phyloP scores from a whole-genome alignment of 257 asterid species.

The Solanum ossicruentum region DNA sequence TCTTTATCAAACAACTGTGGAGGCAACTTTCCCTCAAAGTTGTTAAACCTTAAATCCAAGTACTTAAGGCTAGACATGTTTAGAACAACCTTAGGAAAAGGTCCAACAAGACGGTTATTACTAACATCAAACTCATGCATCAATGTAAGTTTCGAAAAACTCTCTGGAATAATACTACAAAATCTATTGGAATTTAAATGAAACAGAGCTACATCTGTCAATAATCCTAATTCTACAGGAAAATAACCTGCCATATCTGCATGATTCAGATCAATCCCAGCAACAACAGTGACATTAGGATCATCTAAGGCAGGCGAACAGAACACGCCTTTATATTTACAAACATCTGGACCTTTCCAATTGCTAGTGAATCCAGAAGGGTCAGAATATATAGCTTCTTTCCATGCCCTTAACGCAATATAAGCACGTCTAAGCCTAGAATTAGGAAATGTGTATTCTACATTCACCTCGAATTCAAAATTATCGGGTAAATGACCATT shows the following conservation, averaged over 20 bases:
- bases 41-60: constrained; percentile 25
- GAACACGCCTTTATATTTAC: constrained; percentile 19
- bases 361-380: constrained; percentile 15
- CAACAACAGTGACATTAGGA: constrained; percentile 6
- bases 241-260: constrained; percentile 26
- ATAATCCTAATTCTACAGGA: constrained; percentile 24
- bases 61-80: constrained; percentile 9
- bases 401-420: constrained; percentile 25
- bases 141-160: constrained; percentile 6
- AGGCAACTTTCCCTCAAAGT: constrained; percentile 18
- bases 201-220: constrained; percentile 15
- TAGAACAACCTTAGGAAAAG: constrained; percentile 14
- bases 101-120: constrained; percentile 18
- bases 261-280: constrained; percentile 26
- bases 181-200: constrained; percentile 29
- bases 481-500: constrained; percentile 1
- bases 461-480: not conserved
- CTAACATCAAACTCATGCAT: constrained; percentile 21
- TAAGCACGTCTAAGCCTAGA: constrained; percentile 17
- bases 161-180: constrained; percentile 21
- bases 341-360: constrained; percentile 34
- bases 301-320: constrained; percentile 16
- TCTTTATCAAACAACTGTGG: constrained; percentile 9
- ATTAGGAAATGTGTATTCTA: not conserved
- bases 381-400: constrained; percentile 15